Conservation (phyloP, 2,329 filamentous ascomycete species). For the Ophiostoma populinum region DNA sequence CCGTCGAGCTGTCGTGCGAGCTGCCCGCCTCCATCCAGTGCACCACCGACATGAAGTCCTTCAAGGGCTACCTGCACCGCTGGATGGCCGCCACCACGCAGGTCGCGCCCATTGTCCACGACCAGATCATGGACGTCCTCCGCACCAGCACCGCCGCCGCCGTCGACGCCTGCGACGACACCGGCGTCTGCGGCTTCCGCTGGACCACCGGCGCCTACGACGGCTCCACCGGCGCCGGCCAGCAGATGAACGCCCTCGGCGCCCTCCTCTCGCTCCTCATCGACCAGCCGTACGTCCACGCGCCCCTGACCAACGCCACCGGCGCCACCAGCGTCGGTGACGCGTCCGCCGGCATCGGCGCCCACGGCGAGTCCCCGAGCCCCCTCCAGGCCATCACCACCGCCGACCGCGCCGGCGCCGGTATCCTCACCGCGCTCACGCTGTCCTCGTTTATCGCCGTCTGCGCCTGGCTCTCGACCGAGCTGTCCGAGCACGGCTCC, state of each 20-base stretch:
- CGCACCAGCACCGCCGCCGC: slow-evolving; percentile 39
- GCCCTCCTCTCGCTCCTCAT: slow-evolving; percentile 28
- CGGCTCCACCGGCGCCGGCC: slow-evolving; percentile 29
- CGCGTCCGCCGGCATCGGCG: slow-evolving; percentile 15
- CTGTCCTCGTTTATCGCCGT: slow-evolving; percentile 36
- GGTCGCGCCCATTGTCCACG: slow-evolving; percentile 40
- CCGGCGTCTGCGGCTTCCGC: slow-evolving; percentile 44
- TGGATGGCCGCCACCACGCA: slow-evolving; percentile 46
- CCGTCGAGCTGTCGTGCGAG: slow-evolving; percentile 54
- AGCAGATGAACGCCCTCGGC: slow-evolving; percentile 34
- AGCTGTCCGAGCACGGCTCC: slow-evolving; percentile 5
- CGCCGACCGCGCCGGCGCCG: slow-evolving; percentile 51
- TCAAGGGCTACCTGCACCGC: slow-evolving; percentile 52
- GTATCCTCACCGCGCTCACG: slow-evolving; percentile 42
- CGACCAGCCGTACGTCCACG: slow-evolving; percentile 12
- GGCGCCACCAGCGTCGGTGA: slow-evolving; percentile 24
- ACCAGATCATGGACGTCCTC: slow-evolving; percentile 38
- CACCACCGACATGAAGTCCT: slow-evolving; percentile 54
- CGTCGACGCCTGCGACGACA: slow-evolving; percentile 37
- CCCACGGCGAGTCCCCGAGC: slow-evolving; percentile 6
- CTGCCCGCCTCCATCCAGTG: slow-evolving; percentile 27
- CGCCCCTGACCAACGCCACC: slow-evolving; percentile 21
- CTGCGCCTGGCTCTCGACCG: slow-evolving; percentile 17
- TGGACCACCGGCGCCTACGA: slow-evolving; percentile 32
- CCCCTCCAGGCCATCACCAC: slow-evolving; percentile 28